phyloP scores from a whole-genome alignment of 768 basidiomycete species.

The Xerocomellus chrysenteron region DNA sequence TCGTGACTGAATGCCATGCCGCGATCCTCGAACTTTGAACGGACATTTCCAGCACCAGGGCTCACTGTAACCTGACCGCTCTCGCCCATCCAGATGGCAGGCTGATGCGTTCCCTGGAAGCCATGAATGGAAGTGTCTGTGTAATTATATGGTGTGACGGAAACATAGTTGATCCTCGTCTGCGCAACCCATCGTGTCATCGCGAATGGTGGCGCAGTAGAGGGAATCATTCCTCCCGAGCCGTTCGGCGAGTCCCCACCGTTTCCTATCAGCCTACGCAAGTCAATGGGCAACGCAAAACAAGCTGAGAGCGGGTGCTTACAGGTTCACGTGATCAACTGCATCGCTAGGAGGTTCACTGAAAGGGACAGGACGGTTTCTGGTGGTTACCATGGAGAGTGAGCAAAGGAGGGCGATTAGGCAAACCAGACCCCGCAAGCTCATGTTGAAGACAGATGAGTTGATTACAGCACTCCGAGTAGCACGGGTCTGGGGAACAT shows the following conservation, averaged over 20 bases:
- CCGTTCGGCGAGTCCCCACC: constrained; percentile 69
- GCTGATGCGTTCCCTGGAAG: constrained; percentile 78
- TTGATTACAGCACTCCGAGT: not conserved
- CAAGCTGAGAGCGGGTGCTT: constrained; percentile 12
- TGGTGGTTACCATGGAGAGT: constrained; percentile 12
- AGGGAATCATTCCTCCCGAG: constrained; percentile 78
- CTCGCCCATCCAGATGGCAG: constrained; percentile 90
- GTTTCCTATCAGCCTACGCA: constrained; percentile 61
- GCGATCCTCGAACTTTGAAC: constrained; percentile 55
- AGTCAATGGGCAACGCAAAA: not conserved
- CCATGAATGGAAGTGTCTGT: constrained; percentile 63
- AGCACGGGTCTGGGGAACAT: not conserved
- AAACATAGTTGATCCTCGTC: constrained; percentile 74
- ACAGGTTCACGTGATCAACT: constrained; percentile 50
- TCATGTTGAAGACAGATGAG: not conserved
- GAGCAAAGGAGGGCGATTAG: constrained; percentile 16
- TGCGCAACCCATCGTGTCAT: constrained; percentile 88
- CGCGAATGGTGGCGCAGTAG: constrained; percentile 74
- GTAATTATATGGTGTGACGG: constrained; percentile 68
- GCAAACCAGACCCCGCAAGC: constrained; percentile 12
- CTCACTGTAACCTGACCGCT: constrained; percentile 61
- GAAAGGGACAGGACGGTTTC: constrained; percentile 14
- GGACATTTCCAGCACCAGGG: constrained; percentile 54
- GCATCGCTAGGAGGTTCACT: constrained; percentile 34
- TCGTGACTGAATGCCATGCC: constrained; percentile 53